Conservation (phyloP, 768 basidiomycete genomes). For the Candolleomyces efflorescens region DNA sequence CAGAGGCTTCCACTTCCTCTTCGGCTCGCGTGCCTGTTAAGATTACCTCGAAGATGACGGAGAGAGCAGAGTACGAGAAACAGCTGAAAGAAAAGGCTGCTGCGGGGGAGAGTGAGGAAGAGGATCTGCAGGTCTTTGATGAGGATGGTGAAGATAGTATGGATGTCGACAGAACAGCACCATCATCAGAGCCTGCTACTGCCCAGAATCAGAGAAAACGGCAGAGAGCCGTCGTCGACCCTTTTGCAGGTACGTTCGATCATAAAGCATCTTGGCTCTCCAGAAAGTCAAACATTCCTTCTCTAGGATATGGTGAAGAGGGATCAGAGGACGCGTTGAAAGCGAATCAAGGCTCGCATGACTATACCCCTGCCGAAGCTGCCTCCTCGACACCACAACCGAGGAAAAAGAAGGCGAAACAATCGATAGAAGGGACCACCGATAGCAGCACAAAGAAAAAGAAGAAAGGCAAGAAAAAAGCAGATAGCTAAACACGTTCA, state of each 20-base stretch:
- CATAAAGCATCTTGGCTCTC: too few species aligned
- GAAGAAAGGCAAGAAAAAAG: constrained; percentile 29
- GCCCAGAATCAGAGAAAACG: constrained; percentile 30
- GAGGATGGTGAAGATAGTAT: constrained; percentile 18
- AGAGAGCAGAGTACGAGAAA: constrained; percentile 59
- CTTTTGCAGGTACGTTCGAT: constrained; percentile 53
- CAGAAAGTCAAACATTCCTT: not conserved
- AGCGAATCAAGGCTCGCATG: not conserved
- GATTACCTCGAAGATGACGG: constrained; percentile 71
- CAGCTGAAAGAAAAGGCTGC: constrained; percentile 49
- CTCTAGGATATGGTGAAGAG: constrained; percentile 35
- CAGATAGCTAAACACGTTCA: not conserved
- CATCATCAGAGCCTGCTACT: constrained; percentile 5
- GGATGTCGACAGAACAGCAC: constrained; percentile 11
- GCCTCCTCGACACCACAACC: constrained; percentile 4
- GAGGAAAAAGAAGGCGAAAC: constrained; percentile 11
- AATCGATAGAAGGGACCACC: not conserved
- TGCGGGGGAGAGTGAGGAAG: constrained; percentile 36
- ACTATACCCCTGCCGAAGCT: constrained; percentile 1
- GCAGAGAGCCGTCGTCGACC: constrained; percentile 53
- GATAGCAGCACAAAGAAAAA: constrained; percentile 25
- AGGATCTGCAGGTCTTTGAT: constrained; percentile 33
- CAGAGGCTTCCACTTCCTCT: constrained; percentile 14
- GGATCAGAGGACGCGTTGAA: constrained; percentile 12
- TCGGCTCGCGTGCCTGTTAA: constrained; percentile 43